Evolutionary conservation across 192 early-diverging fungal species (phyloP).

Genomic region (Dissophora ornata): DNA sequence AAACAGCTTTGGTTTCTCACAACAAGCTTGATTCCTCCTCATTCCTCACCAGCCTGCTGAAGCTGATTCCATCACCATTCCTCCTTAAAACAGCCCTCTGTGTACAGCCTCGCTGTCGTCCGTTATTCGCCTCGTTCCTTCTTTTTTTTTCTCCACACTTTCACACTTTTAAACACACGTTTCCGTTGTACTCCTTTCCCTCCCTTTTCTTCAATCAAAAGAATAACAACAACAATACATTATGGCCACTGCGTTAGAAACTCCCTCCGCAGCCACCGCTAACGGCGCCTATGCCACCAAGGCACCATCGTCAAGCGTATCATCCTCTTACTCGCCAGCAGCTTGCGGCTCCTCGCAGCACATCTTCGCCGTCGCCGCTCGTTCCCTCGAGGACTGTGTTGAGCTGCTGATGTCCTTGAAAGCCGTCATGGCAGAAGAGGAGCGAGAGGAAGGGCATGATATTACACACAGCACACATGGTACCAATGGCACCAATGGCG

Average conservation of each 20-base stretch:
- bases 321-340: no score
- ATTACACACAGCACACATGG: no score
- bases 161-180: neutral
- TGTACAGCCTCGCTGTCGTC: no score
- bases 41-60: no score
- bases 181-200: neutral
- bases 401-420: slow-evolving; percentile 33
- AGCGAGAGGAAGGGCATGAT: slow-evolving; percentile 4
- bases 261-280: neutral
- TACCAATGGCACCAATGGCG: no score
- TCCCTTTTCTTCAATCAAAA: no score
- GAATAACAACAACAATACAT: no score
- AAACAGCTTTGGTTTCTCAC: no score
- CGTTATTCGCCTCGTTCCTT: neutral
- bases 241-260: neutral
- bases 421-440: slow-evolving; percentile 22
- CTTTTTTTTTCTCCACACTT: neutral
- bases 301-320: no score
- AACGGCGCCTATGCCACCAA: neutral
- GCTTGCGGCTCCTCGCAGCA: slow-evolving; percentile 1
- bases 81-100: no score
- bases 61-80: no score
- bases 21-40: no score
- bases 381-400: slow-evolving; percentile 30
- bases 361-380: slow-evolving; percentile 38